Base-by-base conservation (phyloP, 2,329 filamentous ascomycete species). In the Apiospora hydei region DNA sequence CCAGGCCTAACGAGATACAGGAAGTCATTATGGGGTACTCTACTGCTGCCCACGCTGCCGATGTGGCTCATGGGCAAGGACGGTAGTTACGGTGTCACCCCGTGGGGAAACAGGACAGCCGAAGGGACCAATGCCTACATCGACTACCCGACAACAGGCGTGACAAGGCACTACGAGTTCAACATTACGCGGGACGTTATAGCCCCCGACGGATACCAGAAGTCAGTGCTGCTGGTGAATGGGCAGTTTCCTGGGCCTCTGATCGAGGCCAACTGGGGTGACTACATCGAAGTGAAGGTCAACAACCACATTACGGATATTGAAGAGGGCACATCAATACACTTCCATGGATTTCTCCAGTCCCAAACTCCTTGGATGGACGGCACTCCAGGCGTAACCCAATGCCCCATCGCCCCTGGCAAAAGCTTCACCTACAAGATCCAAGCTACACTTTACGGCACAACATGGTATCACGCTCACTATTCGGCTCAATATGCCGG, bases 331-430 rank as follows among this genome's bases (percentile, higher is more conserved):
- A 82, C 84, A 0, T 77, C 84, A 3, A 79, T 89, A 4, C 88
- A 89, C 77, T 89, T 86, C 86, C 88, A 89, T 72, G 87, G 88
- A 0, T 84, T 89, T 71, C 81, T 86, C 1, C 87, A 88, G 73
- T 81, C 82, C 1, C 78, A 78, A 1, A 88, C 82, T 0, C 85
- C 86, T 1, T 85, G 87, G 82, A 85, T 89, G 73, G 88, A 89
- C 72, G 87, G 88, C 41, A 84, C 85, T 0, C 86, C 86, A 0
- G 84, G 84, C 11, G 81, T 89, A 3, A 80, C 84, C 0, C 91
- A 94, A 79, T 94, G 92, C 74, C 91, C 92, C 1, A 89, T 93
- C 72, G 83, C 90, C 6, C 91, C 91, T 0, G 88, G 88, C 26
- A 85, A 85, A 73, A 86, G 80, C 73, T 86, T 86, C 75, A 89